Base-by-base conservation (phyloP, 2,329 filamentous ascomycete genomes). In the Sclerotinia spermophila region DNA sequence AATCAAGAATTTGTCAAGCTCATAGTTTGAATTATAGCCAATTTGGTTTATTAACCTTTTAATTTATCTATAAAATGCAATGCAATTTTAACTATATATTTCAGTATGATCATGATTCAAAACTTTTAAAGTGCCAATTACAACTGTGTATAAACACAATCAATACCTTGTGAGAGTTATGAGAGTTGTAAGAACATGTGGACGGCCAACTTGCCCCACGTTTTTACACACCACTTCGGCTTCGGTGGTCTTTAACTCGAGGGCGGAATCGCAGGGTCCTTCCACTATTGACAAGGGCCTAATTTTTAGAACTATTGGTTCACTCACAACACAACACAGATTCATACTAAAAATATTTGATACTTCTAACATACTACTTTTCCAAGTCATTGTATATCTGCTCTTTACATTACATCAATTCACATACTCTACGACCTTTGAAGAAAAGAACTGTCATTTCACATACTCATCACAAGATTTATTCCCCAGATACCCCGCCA, bases 241-340 rank as follows among this genome's bases (percentile, higher is more conserved):
- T 55, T 75, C 74, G 74, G 75, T 65, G 13, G 13, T 35, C 69
- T 65, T 68, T 74, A 40, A 27, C 33, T 58, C 45, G 68, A 65
- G 71, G 68, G 53, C 74, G 74, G 75, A 75, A 73, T 72, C 71
- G 75, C 69, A 74, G 75, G 75, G 74, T 60, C 30, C 53, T 65
- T 73, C 17, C 30, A 35, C 27, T 55, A 24, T 35, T 44, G 44
- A 45, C 59, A 56, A 69, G 59, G 67, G 58, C 38, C 15, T 44
- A 51, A 40, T 11, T 21, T 48, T 51, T 33, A 35, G 24, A 61
- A 15, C 66, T 64, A 40, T 68, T n/a, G 13, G 61, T 40, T 38
- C 30, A 42, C 21, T 67, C 13, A 42, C 53, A 58, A 30, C 35
- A 56, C 17, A 3, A 66, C 15, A 2, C 24, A 24, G 42, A 42